Percentiles rank a stretch among this genome's conserved stretches.
Conservation (phyloP, 352 stramenopile species). For the Hyaloperonospora brassicae region DNA sequence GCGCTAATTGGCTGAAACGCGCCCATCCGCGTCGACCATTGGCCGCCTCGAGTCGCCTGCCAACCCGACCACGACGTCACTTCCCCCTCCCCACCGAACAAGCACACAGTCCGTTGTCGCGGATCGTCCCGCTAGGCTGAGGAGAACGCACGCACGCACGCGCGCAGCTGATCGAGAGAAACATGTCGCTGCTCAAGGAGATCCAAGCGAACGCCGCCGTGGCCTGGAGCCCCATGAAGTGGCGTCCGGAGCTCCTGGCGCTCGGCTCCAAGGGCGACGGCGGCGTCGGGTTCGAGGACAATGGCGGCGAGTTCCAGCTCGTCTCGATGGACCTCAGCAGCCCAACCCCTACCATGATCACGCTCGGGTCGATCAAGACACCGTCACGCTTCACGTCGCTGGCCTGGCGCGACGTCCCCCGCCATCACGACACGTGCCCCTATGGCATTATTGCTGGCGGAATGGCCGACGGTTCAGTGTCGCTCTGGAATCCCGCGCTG, state of each 20-base stretch:
- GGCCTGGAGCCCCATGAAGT: conserved; percentile 82
- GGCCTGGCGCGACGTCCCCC: conserved; percentile 86
- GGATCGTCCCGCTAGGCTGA: too few species aligned
- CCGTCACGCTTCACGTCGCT: conserved; percentile 90
- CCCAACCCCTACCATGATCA: conserved; percentile 53
- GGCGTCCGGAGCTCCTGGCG: conserved; percentile 69
- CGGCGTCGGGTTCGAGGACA: conserved; percentile 95
- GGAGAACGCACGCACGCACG: neutral
- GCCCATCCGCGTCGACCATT: neutral
- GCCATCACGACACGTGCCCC: conserved; percentile 62
- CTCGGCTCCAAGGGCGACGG: conserved; percentile 91
- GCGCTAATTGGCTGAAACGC: conserved; percentile 24
- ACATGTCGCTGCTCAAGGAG: conserved; percentile 88
- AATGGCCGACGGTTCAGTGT: conserved; percentile 94
- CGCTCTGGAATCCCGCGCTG: conserved; percentile 92
- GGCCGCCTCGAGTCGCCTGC: neutral
- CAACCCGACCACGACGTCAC: conserved; percentile 2
- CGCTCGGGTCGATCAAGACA: conserved; percentile 86
- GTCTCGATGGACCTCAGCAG: conserved; percentile 90
- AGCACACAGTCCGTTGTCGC: neutral
- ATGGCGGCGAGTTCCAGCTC: conserved; percentile 94
- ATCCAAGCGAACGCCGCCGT: conserved; percentile 84
- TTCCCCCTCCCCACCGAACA: conserved; percentile 3
- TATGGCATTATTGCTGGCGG: conserved; percentile 93
- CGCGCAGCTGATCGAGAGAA: conserved; percentile 5